These are phyloP conservation scores for Talaromyces sp. DNA, from an alignment of 2,329 filamentous ascomycete genomes.

Conservation along the genomic window DNA sequence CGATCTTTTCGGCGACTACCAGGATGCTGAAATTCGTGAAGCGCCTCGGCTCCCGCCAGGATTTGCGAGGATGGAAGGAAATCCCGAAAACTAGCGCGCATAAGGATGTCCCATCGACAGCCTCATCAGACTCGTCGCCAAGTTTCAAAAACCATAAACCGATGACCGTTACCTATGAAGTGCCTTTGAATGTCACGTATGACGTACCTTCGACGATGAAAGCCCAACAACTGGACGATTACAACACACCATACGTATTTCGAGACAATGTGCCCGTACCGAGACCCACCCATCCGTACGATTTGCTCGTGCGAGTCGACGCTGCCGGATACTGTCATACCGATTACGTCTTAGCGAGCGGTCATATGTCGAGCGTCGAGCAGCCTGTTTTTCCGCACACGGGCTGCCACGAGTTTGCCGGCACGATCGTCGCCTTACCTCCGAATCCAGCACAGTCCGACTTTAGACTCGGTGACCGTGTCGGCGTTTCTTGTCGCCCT, in stretches of 20 bases:
- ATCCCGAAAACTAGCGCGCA: conserved; percentile 41
- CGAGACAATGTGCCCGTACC: conserved; percentile 26
- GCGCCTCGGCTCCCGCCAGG: conserved; percentile 13
- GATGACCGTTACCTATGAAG: neutral
- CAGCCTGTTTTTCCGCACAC: conserved; percentile 40
- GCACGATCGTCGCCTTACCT: conserved; percentile 38
- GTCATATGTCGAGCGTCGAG: conserved; percentile 35
- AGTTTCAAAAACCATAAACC: neutral
- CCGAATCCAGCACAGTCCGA: conserved; percentile 14
- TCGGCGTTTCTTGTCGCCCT: conserved; percentile 14
- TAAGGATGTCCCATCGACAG: conserved; percentile 53
- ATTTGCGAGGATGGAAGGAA: conserved; percentile 9
- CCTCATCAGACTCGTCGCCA: conserved; percentile 56
- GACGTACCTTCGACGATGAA: conserved; percentile 24
- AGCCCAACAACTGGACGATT: conserved; percentile 25
- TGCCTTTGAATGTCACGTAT: conserved; percentile 13
- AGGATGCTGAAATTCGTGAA: conserved; percentile 34
- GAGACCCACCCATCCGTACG: conserved; percentile 42
- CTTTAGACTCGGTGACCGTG: conserved; percentile 17
- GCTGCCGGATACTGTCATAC: conserved; percentile 50
- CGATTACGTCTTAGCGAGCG: conserved; percentile 37
- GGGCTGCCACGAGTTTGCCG: conserved; percentile 47
- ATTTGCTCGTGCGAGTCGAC: conserved; percentile 46
- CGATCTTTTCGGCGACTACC: neutral
- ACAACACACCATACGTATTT: conserved; percentile 26